Percentiles rank a stretch among this genome's conserved stretches.
Conservation (phyloP, 305 asterid species). For the Ajuga reptans region DNA sequence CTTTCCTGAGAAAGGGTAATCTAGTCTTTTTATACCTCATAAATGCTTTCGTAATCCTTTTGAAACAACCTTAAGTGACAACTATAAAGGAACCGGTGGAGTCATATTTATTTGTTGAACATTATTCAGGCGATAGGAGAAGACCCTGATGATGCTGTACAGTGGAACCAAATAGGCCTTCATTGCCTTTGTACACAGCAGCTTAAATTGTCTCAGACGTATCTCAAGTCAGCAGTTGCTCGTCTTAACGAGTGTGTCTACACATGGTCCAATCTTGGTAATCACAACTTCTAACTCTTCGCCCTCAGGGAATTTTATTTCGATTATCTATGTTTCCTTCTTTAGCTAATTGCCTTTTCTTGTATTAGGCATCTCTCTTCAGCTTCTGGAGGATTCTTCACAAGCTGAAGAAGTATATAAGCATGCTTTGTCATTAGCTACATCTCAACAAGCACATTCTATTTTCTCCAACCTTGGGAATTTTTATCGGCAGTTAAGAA, state of each 20-base stretch:
- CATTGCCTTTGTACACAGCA: conserved; percentile 81
- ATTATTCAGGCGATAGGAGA: conserved; percentile 68
- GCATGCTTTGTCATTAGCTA: conserved; percentile 60
- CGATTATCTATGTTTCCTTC: neutral
- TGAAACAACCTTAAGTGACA: no score
- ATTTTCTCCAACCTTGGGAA: conserved; percentile 80
- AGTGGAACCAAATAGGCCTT: conserved; percentile 94
- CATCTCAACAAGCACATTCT: conserved; percentile 63
- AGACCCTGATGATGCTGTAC: conserved; percentile 86
- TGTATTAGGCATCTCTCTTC: conserved; percentile 73
- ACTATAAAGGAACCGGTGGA: no score
- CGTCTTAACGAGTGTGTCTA: conserved; percentile 62
- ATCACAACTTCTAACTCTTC: conserved; percentile 10
- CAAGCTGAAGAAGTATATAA: conserved; percentile 74
- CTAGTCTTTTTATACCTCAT: no score
- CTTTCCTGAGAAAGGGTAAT: no score
- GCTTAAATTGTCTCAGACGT: conserved; percentile 61
- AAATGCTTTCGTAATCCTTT: neutral
- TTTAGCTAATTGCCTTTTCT: conserved; percentile 10
- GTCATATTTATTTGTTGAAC: conserved; percentile 10
- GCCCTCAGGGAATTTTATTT: neutral
- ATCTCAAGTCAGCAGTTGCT: conserved; percentile 72
- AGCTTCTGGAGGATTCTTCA: conserved; percentile 60
- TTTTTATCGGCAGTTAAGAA: conserved; percentile 61
- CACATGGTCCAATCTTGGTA: conserved; percentile 95